Evolutionary conservation across 2,329 filamentous ascomycete genomes (phyloP), one percentile per base, ranked within the genome.

Genomic region (Ambrosiella xylebori): DNA sequence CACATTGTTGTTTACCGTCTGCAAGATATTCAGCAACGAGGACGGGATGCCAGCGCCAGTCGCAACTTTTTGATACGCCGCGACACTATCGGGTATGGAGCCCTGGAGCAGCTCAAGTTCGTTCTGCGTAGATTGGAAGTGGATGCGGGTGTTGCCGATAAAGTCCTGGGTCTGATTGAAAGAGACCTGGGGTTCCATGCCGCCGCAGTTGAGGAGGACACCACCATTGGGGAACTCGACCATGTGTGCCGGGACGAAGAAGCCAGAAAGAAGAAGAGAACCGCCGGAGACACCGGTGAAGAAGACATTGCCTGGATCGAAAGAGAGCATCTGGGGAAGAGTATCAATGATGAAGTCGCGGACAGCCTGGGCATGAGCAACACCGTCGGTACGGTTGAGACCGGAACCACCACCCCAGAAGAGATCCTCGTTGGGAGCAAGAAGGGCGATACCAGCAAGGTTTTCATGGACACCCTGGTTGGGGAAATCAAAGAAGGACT

Each of bases 261-360:
- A 80, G 7, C 77, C 77, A 1, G 70, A 71, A 39, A 81, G 72
- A 38, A 78, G 67, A 17, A 81, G 70, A 2, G 71, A 69, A 15
- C 78, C 78, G 27, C 78, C 78, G 3, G 72, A 75, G 0, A 81
- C 78, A 13, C 78, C 78, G 0, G 76, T 80, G 67, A 81, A 81
- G 64, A 75, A 77, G 54, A 81, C 74, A 47, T 76, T 71, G 41
- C 67, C 69, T 27, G 66, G 63, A 65, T 81, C 72, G 61, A 81
- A 79, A 2, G 77, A 73, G 6, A 80, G 71, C 50, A 77, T 69
- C 59, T 76, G 69, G 3, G 77, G 74, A 8, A 81, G 69, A 35
- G 74, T 71, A 2, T 69, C 91, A 49, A 71, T 68, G 57, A 81
- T 68, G 27, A 80, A 71, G 61, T 76, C 73, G 61, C 74, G 73